Evolutionary conservation across 129 eudicot genomes (phyloP), one percentile per base, ranked within the genome.

Genomic region (Helianthus tuberosus): DNA sequence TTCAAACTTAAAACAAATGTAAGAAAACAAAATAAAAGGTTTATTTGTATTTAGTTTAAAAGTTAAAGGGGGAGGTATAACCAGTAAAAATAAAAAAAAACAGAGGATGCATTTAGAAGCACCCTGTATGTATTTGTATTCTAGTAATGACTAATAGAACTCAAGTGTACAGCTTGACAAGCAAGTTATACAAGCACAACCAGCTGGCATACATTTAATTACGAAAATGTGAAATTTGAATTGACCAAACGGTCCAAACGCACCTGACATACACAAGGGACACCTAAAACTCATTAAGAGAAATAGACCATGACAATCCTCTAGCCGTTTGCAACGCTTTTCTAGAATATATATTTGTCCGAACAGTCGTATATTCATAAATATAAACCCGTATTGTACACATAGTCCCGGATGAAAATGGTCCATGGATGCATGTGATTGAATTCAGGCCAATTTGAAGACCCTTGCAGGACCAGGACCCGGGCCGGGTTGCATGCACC

Each of bases 391-490:
- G n/a, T 69, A 17, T 49, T 35, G 36, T 70, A 63, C 82, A 27
- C 52, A 70, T 71, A 66, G 71, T 59, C 55, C 50, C 66, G 20
- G 58, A 53, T 43, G 58, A 48, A 63, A 71, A 70, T 78, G 82
- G 82, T 78, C 82, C 77, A 78, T 77, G 77, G 72, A 64, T 77
- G 77, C 82, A 77, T 62, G 82, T 78, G 82, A 71, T 4, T 11
- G 49, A 27, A 49, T 39, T 62, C 46, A 64, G 77, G 72, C 58
- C 72, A 68, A 36, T 47, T 51, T 59, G 81, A 69, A 60, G 64
- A 68, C 51, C 44, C 3, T 70, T 71, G 66, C 71, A 78, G 82
- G 77, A 78, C 82, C 82, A 70, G 82, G 72, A 62, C 65, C 72
- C 57, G 71, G 58, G 58, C 60, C 29, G 32, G 65, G 65, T 77